These are phyloP conservation scores for Aspergillus homomorphus DNA, from an alignment of 495 filamentous ascomycete genomes.

Conservation along the genomic window DNA sequence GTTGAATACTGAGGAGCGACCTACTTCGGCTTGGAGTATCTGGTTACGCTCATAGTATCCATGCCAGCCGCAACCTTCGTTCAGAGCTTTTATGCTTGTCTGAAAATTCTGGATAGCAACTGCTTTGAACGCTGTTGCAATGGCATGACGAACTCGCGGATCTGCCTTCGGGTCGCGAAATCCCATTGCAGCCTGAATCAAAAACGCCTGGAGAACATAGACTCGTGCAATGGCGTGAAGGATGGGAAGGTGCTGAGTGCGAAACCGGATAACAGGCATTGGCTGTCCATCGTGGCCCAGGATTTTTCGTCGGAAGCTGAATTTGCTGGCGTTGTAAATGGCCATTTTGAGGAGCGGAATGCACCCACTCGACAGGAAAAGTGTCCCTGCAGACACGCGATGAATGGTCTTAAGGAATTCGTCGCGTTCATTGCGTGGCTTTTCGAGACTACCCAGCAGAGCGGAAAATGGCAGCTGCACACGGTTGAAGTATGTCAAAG, in stretches of 20 bases:
- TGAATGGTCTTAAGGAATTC: slow-evolving; percentile 28
- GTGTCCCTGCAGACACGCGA: slow-evolving; percentile 26
- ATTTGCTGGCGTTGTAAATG: slow-evolving; percentile 25
- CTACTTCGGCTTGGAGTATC: slow-evolving; percentile 27
- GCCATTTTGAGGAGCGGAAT: slow-evolving; percentile 24
- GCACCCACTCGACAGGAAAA: slow-evolving; percentile 18
- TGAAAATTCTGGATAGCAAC: slow-evolving; percentile 17
- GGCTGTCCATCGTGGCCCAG: slow-evolving; percentile 9
- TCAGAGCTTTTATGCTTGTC: slow-evolving; percentile 17
- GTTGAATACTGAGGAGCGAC: background rate
- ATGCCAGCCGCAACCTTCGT: slow-evolving; percentile 24
- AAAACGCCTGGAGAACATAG: slow-evolving; percentile 30
- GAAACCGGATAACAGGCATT: slow-evolving; percentile 32
- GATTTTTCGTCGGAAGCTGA: slow-evolving; percentile 25
- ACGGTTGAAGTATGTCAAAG: slow-evolving; percentile 34
- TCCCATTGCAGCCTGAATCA: slow-evolving; percentile 13
- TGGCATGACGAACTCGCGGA: slow-evolving; percentile 20
- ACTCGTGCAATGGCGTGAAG: slow-evolving; percentile 30
- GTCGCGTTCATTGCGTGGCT: slow-evolving; percentile 12
- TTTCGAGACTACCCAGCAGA: slow-evolving; percentile 25
- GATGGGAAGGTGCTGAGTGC: slow-evolving; percentile 35
- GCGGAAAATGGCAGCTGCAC: slow-evolving; percentile 28
- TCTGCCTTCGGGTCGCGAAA: slow-evolving; percentile 15
- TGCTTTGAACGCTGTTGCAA: slow-evolving; percentile 32
- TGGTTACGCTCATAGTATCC: slow-evolving; percentile 24